These are phyloP conservation scores for Dillenia turbinata DNA, from an alignment of 164 flowering plant genomes.

Conservation along the genomic window DNA sequence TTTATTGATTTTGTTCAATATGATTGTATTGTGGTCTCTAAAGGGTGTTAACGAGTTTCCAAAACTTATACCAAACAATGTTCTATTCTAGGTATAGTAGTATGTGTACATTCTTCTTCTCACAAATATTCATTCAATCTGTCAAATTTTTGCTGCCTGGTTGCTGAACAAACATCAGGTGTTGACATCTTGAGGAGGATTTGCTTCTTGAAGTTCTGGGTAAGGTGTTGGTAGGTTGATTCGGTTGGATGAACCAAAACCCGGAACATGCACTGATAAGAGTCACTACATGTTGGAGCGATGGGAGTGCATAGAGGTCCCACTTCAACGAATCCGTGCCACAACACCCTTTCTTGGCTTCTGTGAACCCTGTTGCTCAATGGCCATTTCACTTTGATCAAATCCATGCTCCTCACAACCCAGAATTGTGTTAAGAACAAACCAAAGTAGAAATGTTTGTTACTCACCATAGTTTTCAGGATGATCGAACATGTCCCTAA, in stretches of 20 bases:
- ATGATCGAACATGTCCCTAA: constrained; percentile 37
- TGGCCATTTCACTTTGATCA: too few species aligned
- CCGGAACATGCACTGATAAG: constrained; percentile 38
- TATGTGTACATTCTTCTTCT: too few species aligned
- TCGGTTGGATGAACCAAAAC: constrained; percentile 45
- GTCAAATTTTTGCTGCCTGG: too few species aligned
- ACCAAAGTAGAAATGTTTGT: background rate
- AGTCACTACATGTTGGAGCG: constrained; percentile 23
- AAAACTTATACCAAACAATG: too few species aligned
- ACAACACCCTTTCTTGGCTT: constrained; percentile 42
- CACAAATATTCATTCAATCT: too few species aligned
- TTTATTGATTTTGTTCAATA: too few species aligned
- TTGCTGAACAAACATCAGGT: too few species aligned
- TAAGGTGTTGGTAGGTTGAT: constrained; percentile 22
- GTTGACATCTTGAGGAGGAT: background rate
- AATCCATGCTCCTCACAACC: background rate
- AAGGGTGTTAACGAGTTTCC: too few species aligned
- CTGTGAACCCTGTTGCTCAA: constrained; percentile 30
- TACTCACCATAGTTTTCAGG: constrained; percentile 42
- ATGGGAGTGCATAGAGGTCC: constrained; percentile 22
- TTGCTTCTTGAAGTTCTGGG: constrained; percentile 1
- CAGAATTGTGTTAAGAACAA: too few species aligned
- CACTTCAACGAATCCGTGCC: constrained; percentile 38
- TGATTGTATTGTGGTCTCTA: too few species aligned
- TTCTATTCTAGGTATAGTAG: too few species aligned